phyloP scores from a whole-genome alignment of 768 basidiomycete genomes.

The Mrakia frigida region DNA sequence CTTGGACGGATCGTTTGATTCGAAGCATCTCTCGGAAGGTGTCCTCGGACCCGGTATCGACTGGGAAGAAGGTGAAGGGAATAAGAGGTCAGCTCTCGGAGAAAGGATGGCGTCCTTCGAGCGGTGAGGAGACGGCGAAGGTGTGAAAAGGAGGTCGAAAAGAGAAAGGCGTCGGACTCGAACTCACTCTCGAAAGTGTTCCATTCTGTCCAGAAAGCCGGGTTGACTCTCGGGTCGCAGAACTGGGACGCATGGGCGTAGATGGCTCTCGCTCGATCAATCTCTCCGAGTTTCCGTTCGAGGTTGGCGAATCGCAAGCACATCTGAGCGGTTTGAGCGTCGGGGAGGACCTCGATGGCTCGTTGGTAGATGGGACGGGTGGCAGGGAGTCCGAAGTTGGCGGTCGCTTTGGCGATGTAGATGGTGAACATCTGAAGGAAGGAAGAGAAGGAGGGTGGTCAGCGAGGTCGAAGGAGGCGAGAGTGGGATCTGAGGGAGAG shows the following conservation, averaged over 20 bases:
- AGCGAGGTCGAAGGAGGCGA: background rate
- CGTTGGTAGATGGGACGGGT: constrained; percentile 94
- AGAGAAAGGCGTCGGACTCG: too few relatives aligned
- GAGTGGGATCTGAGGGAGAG: background rate
- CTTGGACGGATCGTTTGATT: constrained; percentile 77
- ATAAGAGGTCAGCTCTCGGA: background rate
- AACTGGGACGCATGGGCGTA: constrained; percentile 98
- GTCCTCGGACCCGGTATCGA: constrained; percentile 97
- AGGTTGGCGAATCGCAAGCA: constrained; percentile 91
- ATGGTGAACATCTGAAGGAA: constrained; percentile 78
- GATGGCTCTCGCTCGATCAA: constrained; percentile 91
- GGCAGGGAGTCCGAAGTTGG: constrained; percentile 90
- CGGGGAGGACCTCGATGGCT: constrained; percentile 86
- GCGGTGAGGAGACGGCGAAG: background rate
- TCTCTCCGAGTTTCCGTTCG: constrained; percentile 97
- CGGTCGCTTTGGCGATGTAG: constrained; percentile 95
- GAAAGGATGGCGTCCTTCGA: background rate
- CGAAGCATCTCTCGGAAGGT: constrained; percentile 65
- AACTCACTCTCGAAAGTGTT: constrained; percentile 76
- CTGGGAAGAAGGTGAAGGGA: constrained; percentile 32
- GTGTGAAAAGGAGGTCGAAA: background rate
- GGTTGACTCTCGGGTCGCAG: constrained; percentile 83
- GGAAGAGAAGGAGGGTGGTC: background rate
- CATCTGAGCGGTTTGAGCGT: constrained; percentile 94
- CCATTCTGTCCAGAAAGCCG: constrained; percentile 96